These are phyloP conservation scores for Bryoerythrophyllum caledonicum DNA, from an alignment of 225 moss, liverwort and hornwort genomes.

Conservation along the genomic window DNA sequence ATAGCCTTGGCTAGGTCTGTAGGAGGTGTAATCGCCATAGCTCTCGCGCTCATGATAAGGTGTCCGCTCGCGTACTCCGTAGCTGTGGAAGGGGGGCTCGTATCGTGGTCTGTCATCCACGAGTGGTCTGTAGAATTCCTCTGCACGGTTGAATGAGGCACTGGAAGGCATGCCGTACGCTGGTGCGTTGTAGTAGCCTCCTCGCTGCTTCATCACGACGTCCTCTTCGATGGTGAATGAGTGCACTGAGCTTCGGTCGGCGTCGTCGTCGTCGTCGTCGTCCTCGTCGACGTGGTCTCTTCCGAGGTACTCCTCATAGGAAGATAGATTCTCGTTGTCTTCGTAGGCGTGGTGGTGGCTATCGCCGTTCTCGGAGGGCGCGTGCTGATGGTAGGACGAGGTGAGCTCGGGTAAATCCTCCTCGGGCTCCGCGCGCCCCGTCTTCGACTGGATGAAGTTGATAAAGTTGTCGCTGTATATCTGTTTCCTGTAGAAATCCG, in stretches of 20 bases:
- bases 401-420: constrained; percentile 35
- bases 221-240: constrained; percentile 1
- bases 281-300: constrained; percentile 15
- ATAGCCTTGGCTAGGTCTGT: constrained; percentile 27
- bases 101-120: constrained; percentile 42
- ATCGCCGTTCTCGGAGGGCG: constrained; percentile 25
- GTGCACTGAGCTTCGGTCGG: constrained; percentile 5
- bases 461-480: constrained; percentile 54
- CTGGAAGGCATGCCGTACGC: constrained; percentile 29
- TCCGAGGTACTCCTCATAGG: constrained; percentile 43
- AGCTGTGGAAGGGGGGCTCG: constrained; percentile 29
- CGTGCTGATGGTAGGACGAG: constrained; percentile 45
- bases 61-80: constrained; percentile 24
- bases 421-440: constrained; percentile 34
- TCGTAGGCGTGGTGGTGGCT: constrained; percentile 44
- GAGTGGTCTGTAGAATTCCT: constrained; percentile 23
- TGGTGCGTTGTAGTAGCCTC: constrained; percentile 24
- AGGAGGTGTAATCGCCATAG: constrained; percentile 25
- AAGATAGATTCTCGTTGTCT: constrained; percentile 47
- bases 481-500: constrained; percentile 45
- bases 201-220: constrained; percentile 6
- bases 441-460: constrained; percentile 57
- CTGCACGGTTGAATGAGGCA: constrained; percentile 16
- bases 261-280: constrained; percentile 11
- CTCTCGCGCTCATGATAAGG: constrained; percentile 34